Evolutionary conservation across 2,329 filamentous ascomycete species (phyloP), one percentile per base, ranked within the genome.

Genomic region (Colletotrichum brevisporum): DNA sequence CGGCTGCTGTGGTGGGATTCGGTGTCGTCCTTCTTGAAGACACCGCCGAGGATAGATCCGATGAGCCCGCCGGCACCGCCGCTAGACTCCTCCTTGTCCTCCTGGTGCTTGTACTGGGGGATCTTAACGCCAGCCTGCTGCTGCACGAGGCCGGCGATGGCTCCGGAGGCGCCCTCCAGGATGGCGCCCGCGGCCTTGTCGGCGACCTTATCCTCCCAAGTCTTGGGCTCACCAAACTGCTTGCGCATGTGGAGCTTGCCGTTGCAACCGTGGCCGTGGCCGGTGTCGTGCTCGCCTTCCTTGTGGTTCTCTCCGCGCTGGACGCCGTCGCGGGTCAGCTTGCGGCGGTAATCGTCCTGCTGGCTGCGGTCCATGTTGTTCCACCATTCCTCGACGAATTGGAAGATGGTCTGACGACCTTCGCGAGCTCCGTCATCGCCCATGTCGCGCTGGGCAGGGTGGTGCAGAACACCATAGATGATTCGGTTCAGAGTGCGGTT

Each of bases 351-450:
- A 41, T 89, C 88, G 15, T 92, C 83, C 73, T 90, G 88, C 67
- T 90, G 89, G 36, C 82, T 78, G 6, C 91, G 86, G 58, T 83
- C 83, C 82, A 94, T 89, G 63, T 88, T 83, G 48, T 83, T 78
- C 95, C 95, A 98, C 95, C 95, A 98, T 72, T 92, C 84, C 79
- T 93, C 84, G 5, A 98, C 91, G 18, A 91, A 90, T n/a, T 84
- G 79, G 81, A 95, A 97, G 90, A 97, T 95, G 73, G 90, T 83
- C 31, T 84, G 79, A 63, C 94, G 92, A 62, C 94, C 92, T 74
- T 97, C 92, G 8, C 81, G 76, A 13, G 90, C 90, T 12, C 91
- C 92, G 75, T 94, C 92, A 21, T 90, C 84, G 55, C 92, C 93
- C 77, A 87, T 83, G 10, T 90, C 82, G 65, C 92, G 90, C 73